Conservation (phyloP, 1,139 yeast species). For the Debaryomyces psychrophilus region DNA sequence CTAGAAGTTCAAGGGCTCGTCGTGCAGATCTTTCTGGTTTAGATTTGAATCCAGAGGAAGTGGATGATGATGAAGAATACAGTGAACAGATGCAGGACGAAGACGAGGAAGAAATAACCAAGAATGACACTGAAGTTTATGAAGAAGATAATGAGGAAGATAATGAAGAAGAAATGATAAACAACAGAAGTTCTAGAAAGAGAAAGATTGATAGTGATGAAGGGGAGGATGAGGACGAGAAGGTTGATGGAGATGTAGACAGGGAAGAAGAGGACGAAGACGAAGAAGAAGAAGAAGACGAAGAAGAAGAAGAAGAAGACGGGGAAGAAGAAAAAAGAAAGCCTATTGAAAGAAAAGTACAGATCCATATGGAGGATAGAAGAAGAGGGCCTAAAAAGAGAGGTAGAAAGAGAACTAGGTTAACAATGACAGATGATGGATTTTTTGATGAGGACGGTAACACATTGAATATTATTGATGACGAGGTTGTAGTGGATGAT, state of each 20-base stretch:
- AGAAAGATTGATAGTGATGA: constrained; percentile 16
- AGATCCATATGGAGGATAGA: constrained; percentile 13
- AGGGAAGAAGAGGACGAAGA: constrained; percentile 29
- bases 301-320: constrained; percentile 21
- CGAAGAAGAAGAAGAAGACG: constrained; percentile 29
- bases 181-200: constrained; percentile 21
- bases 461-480: constrained; percentile 61
- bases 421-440: constrained; percentile 41
- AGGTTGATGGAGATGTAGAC: constrained; percentile 25
- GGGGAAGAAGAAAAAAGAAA: constrained; percentile 21
- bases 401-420: constrained; percentile 50
- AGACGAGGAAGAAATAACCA: constrained; percentile 19
- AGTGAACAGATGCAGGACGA: constrained; percentile 26
- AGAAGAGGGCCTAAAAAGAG: constrained; percentile 40
- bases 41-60: constrained; percentile 31
- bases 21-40: constrained; percentile 31
- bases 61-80: constrained; percentile 28
- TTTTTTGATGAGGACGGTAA: constrained; percentile 54
- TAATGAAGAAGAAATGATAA: constrained; percentile 12
- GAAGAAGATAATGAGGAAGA: constrained; percentile 17
- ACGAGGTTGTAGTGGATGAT: constrained; percentile 75
- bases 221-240: constrained; percentile 25
- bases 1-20: constrained; percentile 23
- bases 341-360: constrained; percentile 15
- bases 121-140: constrained; percentile 20